Base-by-base conservation (phyloP, 768 basidiomycete genomes). In the Coprinellus micaceus region DNA sequence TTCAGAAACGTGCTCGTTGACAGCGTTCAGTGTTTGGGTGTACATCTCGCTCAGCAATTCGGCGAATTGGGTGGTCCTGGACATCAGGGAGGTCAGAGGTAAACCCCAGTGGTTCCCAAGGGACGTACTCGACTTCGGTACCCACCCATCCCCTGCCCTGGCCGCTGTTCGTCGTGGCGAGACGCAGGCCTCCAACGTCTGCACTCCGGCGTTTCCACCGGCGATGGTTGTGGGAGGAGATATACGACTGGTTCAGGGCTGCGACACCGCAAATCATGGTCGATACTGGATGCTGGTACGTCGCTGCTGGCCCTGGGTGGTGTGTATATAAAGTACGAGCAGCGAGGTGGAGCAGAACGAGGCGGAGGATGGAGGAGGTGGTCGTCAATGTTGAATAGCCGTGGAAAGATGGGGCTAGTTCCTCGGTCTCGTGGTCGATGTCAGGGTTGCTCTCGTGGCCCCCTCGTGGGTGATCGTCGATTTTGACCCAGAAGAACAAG, bases 21-120 rank as follows among this genome's bases (percentile, higher is more conserved):
- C 88, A 33, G 88, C 83, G 36, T 82, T 79, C 58, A 84, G 74
- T 0, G 91, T 92, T 63, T 94, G 85, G 47, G 78, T 83, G 65
- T 87, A 90, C 87, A 96, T 92, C 56, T 90, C 88, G 66, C 82
- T 84, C 50, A 95, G 75, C 53, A 93, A 70, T 67, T 95, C 94
- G 1, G 94, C 94, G 65, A 88, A 88, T 64, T 81, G 81, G 37
- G 33, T 33, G 33, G 79, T 80, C 60, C 80, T 79, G 58, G 36
- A 15, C 58, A 54, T 41, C 47, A 43, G 52, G 19, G 19, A 15
- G 57, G 25, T 53, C 43, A 40, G 48, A 6, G 33, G 13, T 6
- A 19, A 13, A 22, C 17, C 17, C 15, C 33, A 3, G 19, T 22
- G 43, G 28, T 39, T 29, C 19, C 15, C 30, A 29, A 15, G 28